A percentile compares a stretch with the other conserved stretches of the same genome.
Conservation (phyloP, 2,329 filamentous ascomycete species). For the Pseudogymnoascus sp. region DNA sequence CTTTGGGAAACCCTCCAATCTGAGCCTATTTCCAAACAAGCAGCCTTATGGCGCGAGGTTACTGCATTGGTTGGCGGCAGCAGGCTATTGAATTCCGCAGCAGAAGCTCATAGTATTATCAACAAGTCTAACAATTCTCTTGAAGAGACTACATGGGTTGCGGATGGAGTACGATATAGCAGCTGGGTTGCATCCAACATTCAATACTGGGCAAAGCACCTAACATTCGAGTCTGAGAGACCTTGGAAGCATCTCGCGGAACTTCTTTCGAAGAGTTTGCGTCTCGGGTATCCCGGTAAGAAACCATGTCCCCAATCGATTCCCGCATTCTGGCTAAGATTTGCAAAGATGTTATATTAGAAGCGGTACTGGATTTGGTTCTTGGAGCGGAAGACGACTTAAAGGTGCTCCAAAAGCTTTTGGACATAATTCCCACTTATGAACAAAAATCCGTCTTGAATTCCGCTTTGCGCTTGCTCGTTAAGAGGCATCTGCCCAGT, state of each 20-base stretch:
- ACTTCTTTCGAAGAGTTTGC: conserved; percentile 25
- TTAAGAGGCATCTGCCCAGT: conserved; percentile 22
- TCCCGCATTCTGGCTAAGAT: neutral
- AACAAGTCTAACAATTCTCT: conserved; percentile 25
- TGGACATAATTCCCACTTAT: conserved; percentile 21
- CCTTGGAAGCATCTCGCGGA: conserved; percentile 24
- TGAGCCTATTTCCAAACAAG: conserved; percentile 35
- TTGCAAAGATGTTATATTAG: neutral
- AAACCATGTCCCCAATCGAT: neutral
- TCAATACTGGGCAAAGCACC: conserved; percentile 19
- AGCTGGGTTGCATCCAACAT: conserved; percentile 28
- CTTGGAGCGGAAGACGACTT: conserved; percentile 14
- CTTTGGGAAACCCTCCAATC: conserved; percentile 39
- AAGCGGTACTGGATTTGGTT: neutral
- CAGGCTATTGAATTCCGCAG: conserved; percentile 48
- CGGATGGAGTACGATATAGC: conserved; percentile 25
- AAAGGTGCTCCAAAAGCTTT: conserved; percentile 20
- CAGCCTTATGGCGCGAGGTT: conserved; percentile 56
- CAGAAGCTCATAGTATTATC: conserved; percentile 43
- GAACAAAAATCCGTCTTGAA: conserved; percentile 27
- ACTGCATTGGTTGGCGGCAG: conserved; percentile 52
- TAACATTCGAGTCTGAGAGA: conserved; percentile 17
- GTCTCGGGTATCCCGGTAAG: conserved; percentile 28
- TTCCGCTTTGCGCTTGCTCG: conserved; percentile 22
- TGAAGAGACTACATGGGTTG: conserved; percentile 25